These are phyloP conservation scores for Irpex rosettiformis DNA, from an alignment of 1,284 basidiomycete genomes.

Conservation along the genomic window DNA sequence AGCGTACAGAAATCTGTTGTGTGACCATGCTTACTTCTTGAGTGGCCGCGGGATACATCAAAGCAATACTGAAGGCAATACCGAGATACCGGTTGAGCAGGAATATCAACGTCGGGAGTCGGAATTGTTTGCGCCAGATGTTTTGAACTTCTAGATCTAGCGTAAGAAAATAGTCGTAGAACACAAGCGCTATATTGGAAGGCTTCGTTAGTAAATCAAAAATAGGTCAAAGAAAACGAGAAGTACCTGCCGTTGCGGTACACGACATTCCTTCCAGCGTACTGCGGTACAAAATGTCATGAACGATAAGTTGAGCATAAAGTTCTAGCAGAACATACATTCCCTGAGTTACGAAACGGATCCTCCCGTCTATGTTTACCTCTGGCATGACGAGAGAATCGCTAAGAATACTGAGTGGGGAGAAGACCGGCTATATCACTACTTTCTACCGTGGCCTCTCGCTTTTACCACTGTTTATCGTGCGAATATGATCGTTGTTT, in stretches of 20 bases:
- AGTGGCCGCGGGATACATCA: neutral
- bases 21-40: neutral
- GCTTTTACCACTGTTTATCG: no score
- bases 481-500: no score
- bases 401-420: neutral
- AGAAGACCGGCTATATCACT: no score
- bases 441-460: no score
- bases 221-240: neutral
- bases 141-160: conserved; percentile 2
- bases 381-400: neutral
- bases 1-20: neutral
- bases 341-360: neutral
- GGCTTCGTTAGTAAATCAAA: neutral
- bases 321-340: neutral
- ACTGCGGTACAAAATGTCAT: neutral
- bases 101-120: conserved; percentile 1
- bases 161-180: conserved; percentile 9
- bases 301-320: neutral
- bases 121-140: conserved; percentile 5
- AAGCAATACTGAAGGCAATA: neutral
- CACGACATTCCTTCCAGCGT: neutral
- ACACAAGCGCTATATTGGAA: neutral
- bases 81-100: conserved; percentile 7
- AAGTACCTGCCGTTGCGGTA: neutral
- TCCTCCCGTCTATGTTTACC: neutral